Conservation (phyloP, 495 filamentous ascomycete species). For the Arthonia radiata region DNA sequence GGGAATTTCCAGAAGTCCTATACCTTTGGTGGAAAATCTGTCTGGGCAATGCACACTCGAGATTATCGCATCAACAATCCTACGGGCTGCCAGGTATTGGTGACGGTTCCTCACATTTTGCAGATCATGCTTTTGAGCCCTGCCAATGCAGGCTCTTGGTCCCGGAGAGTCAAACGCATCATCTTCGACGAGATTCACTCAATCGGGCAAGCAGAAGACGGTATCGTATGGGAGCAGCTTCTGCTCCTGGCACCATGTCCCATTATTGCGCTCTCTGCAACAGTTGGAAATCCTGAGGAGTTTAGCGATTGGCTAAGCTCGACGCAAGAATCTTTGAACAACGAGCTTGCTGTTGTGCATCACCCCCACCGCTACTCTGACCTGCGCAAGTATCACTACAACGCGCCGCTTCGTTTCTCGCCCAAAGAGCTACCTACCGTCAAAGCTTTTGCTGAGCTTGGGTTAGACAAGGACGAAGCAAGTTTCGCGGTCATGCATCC, state of each 20-base stretch:
- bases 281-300: slow-evolving; percentile 48
- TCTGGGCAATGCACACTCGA: slow-evolving; percentile 60
- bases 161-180: slow-evolving; percentile 38
- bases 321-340: slow-evolving; percentile 30
- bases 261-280: slow-evolving; percentile 59
- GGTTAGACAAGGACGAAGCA: slow-evolving; percentile 25
- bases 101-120: slow-evolving; percentile 54
- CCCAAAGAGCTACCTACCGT: slow-evolving; percentile 31
- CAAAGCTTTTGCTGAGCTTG: slow-evolving; percentile 16
- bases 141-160: slow-evolving; percentile 40
- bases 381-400: slow-evolving; percentile 42
- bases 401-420: slow-evolving; percentile 21
- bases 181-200: slow-evolving; percentile 74
- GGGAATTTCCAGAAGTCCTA: slow-evolving; percentile 40
- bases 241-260: slow-evolving; percentile 49
- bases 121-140: slow-evolving; percentile 57
- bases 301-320: slow-evolving; percentile 40
- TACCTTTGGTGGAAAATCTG: slow-evolving; percentile 29
- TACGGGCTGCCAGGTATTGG: slow-evolving; percentile 43
- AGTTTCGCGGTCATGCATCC: slow-evolving; percentile 43
- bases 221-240: slow-evolving; percentile 60
- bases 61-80: slow-evolving; percentile 50
- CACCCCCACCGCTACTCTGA: slow-evolving; percentile 48
- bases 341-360: slow-evolving; percentile 35
- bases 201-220: slow-evolving; percentile 54